These are phyloP conservation scores for Trypanosoma lewisi DNA, from an alignment of 208 protist species.

Conservation along the genomic window DNA sequence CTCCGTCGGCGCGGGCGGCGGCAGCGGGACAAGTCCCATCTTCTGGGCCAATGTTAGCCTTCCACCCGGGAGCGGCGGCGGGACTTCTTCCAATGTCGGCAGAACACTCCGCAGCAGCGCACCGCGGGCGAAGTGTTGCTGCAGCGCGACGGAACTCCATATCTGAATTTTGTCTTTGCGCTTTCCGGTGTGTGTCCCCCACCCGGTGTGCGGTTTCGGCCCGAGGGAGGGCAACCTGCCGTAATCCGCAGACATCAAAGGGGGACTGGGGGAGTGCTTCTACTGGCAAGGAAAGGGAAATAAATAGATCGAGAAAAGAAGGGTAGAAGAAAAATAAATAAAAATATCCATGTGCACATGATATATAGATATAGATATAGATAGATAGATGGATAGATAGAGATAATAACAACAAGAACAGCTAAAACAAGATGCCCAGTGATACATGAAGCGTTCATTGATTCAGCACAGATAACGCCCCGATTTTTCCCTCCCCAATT, in stretches of 20 bases:
- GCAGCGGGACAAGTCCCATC: constrained; percentile 77
- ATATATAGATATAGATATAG: background rate
- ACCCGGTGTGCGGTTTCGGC: constrained; percentile 23
- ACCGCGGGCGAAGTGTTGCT: constrained; percentile 77
- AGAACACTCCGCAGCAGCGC: constrained; percentile 26
- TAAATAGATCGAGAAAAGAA: background rate
- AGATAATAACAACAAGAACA: constrained; percentile 5
- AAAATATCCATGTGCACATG: background rate
- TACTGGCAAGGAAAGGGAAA: constrained; percentile 1
- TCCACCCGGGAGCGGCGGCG: constrained; percentile 33
- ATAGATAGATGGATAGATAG: background rate
- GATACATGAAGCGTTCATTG: background rate
- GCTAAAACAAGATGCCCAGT: background rate
- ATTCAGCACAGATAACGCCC: background rate
- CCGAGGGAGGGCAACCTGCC: constrained; percentile 41
- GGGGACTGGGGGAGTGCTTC: too few relatives aligned
- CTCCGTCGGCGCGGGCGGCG: constrained; percentile 55
- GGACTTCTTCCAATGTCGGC: constrained; percentile 25
- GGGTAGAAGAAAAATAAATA: constrained; percentile 12
- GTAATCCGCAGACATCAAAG: constrained; percentile 6
- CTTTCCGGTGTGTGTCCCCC: constrained; percentile 30
- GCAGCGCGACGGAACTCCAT: constrained; percentile 86
- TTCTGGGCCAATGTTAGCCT: constrained; percentile 75
- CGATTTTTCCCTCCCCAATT: background rate
- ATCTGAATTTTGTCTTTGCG: constrained; percentile 60